phyloP scores from a whole-genome alignment of 768 basidiomycete genomes.

The Rickenella mellea region DNA sequence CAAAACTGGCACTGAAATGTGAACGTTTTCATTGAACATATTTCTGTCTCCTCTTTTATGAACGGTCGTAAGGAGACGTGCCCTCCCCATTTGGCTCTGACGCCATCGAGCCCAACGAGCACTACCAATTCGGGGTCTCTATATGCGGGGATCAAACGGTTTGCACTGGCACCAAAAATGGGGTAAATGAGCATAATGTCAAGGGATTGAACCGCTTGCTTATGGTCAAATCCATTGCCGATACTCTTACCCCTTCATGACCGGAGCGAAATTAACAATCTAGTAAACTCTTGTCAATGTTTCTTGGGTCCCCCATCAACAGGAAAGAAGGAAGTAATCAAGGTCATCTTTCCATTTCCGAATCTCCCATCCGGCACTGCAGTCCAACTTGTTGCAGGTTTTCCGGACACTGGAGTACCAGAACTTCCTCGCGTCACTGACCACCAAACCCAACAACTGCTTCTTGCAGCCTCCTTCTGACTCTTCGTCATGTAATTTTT shows the following conservation, averaged over 20 bases:
- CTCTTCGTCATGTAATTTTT: no score
- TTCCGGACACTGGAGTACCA: slow-evolving; percentile 42
- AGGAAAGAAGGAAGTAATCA: slow-evolving; percentile 32
- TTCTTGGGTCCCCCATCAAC: slow-evolving; percentile 35
- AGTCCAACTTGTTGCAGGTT: slow-evolving; percentile 32
- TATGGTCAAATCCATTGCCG: slow-evolving; percentile 21
- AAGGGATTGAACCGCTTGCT: slow-evolving; percentile 32
- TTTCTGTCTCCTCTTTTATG: background rate
- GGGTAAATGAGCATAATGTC: slow-evolving; percentile 35
- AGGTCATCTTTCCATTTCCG: slow-evolving; percentile 35
- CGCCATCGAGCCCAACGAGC: slow-evolving; percentile 1
- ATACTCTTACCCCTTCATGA: background rate
- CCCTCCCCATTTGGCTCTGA: slow-evolving; percentile 4
- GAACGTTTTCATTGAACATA: background rate
- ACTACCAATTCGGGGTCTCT: slow-evolving; percentile 1
- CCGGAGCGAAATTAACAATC: background rate
- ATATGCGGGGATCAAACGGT: slow-evolving; percentile 4
- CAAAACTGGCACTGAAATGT: background rate
- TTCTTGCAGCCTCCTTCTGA: no score
- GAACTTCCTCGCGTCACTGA: no score
- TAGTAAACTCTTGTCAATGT: slow-evolving; percentile 46
- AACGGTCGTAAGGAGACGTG: slow-evolving; percentile 6
- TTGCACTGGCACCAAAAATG: background rate
- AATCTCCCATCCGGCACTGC: background rate
- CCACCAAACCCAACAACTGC: no score